phyloP scores from a whole-genome alignment of 768 basidiomycete genomes.

The Amyloporia xantha region DNA sequence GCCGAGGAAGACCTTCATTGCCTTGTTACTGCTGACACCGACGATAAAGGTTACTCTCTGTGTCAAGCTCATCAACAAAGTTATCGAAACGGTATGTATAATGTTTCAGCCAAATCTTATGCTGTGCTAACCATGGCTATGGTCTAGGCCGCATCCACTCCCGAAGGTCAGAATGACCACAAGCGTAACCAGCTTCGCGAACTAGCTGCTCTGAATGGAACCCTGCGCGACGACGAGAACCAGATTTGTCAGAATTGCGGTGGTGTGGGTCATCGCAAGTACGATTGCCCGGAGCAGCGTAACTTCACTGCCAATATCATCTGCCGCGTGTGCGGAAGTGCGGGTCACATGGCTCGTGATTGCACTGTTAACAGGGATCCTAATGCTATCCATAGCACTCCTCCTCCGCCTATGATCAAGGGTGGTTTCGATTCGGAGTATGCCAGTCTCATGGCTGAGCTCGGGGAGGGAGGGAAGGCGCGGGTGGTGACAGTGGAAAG shows the following conservation, averaged over 20 bases:
- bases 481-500: conserved; percentile 46
- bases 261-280: conserved; percentile 93
- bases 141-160: conserved; percentile 89
- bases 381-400: conserved; percentile 41
- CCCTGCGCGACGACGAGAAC: conserved; percentile 98
- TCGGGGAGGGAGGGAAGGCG: conserved; percentile 75
- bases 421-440: conserved; percentile 97
- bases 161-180: conserved; percentile 99
- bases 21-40: conserved; percentile 86
- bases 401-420: conserved; percentile 48
- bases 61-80: conserved; percentile 93
- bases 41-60: conserved; percentile 88
- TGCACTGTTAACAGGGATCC: conserved; percentile 92
- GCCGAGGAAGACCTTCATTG: conserved; percentile 99
- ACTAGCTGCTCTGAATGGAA: conserved; percentile 95
- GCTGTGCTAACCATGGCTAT: no score
- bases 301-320: conserved; percentile 99
- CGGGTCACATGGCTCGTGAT: conserved; percentile 98
- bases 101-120: not conserved
- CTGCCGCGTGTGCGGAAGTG: conserved; percentile 96
- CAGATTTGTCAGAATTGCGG: conserved; percentile 98
- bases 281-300: conserved; percentile 96
- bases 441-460: conserved; percentile 93
- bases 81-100: conserved; percentile 88
- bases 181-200: conserved; percentile 98